Base-by-base conservation (phyloP, 768 basidiomycete species). In the Termitomyces eurrhizus region DNA sequence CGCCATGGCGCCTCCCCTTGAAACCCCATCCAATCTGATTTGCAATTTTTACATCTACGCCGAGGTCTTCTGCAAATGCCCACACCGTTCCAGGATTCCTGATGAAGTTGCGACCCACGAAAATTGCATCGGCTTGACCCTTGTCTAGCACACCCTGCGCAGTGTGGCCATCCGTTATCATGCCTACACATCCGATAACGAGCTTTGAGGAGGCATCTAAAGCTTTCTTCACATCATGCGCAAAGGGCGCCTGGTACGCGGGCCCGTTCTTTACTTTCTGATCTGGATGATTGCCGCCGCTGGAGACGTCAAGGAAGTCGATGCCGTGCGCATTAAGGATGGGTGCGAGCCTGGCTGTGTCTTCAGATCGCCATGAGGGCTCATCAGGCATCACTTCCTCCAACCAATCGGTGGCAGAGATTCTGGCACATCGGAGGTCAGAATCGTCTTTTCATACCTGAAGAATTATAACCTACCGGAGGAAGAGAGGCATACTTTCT, bases 341-440 rank as follows among this genome's bases (percentile, higher is more conserved):
- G 18, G 77, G 73, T 2, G 85, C 82, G 26, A 92, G 74, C 36
- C 79, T 74, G 26, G 82, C 82, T 2, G 87, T 89, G 68, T 93
- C 91, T 68, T 88, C 83, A 1, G 81, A 63, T 16, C 81, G 80
- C 90, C 92, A 91, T 7, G 83, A 83, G 12, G 80, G 79, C 62
- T 88, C 83, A 59, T 87, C 73, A 0, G 85, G 83, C 2, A 81
- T 71, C 4, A 77, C 74, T 58, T 82, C 78, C 64, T 86, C 85
- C 8, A 89, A 73, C 86, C 90, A 90, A 60, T 93, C 92, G 0
- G 84, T 87, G 1, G 84, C 92, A 45, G 86, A 88, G 26, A 93
- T 72, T 24, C 86, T 85, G 48, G 41, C 16, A 21, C 33, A 16
- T 8, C 21, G 0, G 37, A 39, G 13, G 24, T 53, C 52, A 39